Evolutionary conservation across 371 early-diverging fungal species (phyloP), one percentile per base, ranked within the genome.

Genomic region (Dichotomocladium elegans): DNA sequence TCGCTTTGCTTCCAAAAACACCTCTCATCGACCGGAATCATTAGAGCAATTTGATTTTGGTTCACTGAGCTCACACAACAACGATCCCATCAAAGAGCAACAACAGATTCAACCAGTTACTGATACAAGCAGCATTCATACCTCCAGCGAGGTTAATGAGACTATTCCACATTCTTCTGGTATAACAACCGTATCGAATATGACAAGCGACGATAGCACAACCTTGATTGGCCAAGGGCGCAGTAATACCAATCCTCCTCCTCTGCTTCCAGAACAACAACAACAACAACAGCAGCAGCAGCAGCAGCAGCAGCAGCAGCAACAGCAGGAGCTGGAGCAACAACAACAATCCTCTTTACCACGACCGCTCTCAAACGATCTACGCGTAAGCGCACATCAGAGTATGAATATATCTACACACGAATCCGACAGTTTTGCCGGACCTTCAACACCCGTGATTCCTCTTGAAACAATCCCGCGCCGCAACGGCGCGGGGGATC

Each of bases 131-230:
- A 54, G 47, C 21, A 37, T 54, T 12, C 34, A 46, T 15, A 40
- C 47, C 22, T 29, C 55, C 30, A 47, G 52, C 28, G 27, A 28
- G 47, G 28, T 50, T n/a, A 37, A 47, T 30, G 29, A 30, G 26
- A 19, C 24, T 14, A 57, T 57, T 50, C 57, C 57, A 17, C 51
- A 57, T 41, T 57, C 44, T 2, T 57, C 57, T 21, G 57, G 57
- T 17, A 35, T 57, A 43, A 57, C 57, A 10, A 42, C 57, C 10
- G 25, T 57, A 26, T 57, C 57, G 24, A 49, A 50, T 26, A 57
- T 57, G 50, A 57, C 57, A 25, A 57, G 48, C 35, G 57, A 57
- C 37, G 57, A 57, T n/a, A 50, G 57, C 29, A 43, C 57, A 25
- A 57, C 57, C 2, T 44, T 57, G 31, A 57, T 57, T 33, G 50